phyloP scores from a whole-genome alignment of 768 basidiomycete genomes.

The Suillus weaverae region DNA sequence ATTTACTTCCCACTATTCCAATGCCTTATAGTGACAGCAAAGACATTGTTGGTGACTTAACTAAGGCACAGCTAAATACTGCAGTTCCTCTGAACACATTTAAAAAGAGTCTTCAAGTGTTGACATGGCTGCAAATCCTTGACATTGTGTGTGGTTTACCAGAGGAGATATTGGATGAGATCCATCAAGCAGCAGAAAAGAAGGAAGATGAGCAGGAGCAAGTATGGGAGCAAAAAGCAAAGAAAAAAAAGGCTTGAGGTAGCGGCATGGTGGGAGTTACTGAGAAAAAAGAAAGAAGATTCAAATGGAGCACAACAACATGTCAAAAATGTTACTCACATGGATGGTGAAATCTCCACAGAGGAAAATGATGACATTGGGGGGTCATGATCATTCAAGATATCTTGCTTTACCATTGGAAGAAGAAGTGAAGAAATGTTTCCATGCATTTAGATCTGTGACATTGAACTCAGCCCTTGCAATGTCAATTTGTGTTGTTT shows the following conservation, averaged over 20 bases:
- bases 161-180: background rate
- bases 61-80: background rate
- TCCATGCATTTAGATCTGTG: background rate
- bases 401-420: background rate
- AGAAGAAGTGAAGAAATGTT: background rate
- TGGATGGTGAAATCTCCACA: no score
- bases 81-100: background rate
- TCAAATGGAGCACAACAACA: no score
- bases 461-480: background rate
- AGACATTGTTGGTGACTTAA: background rate
- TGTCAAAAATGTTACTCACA: no score
- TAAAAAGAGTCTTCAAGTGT: background rate
- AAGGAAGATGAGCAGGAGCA: background rate
- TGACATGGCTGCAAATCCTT: background rate
- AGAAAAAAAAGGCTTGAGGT: background rate
- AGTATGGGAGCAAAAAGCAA: background rate
- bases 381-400: background rate
- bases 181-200: background rate
- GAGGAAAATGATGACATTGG: no score
- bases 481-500: background rate
- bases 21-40: background rate
- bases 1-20: no score
- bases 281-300: no score
- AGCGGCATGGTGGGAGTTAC: no score
- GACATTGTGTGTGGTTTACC: background rate